These are phyloP conservation scores for Pseudogymnoascus sp. DNA, from an alignment of 2,329 filamentous ascomycete genomes.

Conservation along the genomic window DNA sequence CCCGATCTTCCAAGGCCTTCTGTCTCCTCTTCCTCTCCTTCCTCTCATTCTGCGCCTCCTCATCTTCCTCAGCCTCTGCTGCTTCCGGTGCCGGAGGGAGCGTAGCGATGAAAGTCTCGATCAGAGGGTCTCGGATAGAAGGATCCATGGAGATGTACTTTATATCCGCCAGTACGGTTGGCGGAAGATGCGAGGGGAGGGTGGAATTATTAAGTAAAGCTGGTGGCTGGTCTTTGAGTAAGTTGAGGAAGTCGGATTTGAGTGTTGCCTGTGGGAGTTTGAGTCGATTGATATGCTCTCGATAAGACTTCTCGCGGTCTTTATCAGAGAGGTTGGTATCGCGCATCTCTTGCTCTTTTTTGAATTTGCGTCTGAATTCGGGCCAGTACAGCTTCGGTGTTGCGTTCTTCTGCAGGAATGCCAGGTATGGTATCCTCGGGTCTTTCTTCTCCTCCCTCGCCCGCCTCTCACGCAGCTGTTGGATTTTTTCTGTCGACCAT, in stretches of 20 bases:
- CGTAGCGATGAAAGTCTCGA: conserved; percentile 60
- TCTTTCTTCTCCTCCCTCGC: conserved; percentile 74
- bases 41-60: conserved; percentile 44
- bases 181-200: conserved; percentile 50
- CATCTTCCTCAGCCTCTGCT: conserved; percentile 40
- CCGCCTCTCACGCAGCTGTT: conserved; percentile 62
- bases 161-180: conserved; percentile 57
- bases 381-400: conserved; percentile 94
- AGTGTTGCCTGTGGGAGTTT: conserved; percentile 59
- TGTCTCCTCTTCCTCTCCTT: conserved; percentile 55
- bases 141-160: conserved; percentile 63
- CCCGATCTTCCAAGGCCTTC: conserved; percentile 59
- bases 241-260: conserved; percentile 60
- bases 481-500: conserved; percentile 76
- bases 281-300: conserved; percentile 63
- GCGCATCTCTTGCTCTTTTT: conserved; percentile 74
- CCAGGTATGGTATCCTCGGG: conserved; percentile 74
- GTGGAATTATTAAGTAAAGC: conserved; percentile 55
- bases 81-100: conserved; percentile 52
- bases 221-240: conserved; percentile 57
- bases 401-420: conserved; percentile 73
- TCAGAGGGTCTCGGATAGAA: conserved; percentile 53
- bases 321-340: conserved; percentile 65
- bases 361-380: conserved; percentile 89
- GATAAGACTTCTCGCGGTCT: conserved; percentile 72